Conservation (phyloP, 768 basidiomycete genomes). For the Cystofilobasidium ferigula region DNA sequence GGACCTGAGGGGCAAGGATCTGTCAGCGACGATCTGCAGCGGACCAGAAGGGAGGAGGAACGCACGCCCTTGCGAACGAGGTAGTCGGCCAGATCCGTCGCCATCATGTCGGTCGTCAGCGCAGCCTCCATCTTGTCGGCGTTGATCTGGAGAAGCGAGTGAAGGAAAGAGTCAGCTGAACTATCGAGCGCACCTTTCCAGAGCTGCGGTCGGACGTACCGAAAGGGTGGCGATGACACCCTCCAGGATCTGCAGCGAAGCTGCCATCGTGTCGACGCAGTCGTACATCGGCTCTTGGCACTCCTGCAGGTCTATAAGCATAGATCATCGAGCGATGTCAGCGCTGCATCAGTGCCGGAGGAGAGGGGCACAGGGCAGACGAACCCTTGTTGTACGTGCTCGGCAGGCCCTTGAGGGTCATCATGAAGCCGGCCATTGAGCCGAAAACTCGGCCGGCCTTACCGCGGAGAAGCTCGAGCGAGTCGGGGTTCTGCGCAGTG, state of each 20-base stretch:
- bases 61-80: slow-evolving; percentile 94
- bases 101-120: slow-evolving; percentile 92
- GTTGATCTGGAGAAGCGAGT: slow-evolving; percentile 52
- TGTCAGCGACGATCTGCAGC: neutral
- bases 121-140: slow-evolving; percentile 79
- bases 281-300: slow-evolving; percentile 98
- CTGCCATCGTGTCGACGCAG: slow-evolving; percentile 73
- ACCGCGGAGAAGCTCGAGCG: slow-evolving; percentile 84
- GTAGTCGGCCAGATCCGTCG: slow-evolving; percentile 97
- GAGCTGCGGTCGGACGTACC: slow-evolving; percentile 44
- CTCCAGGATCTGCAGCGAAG: slow-evolving; percentile 81
- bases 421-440: slow-evolving; percentile 92
- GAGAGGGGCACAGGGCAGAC: neutral
- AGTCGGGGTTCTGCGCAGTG: slow-evolving; percentile 46
- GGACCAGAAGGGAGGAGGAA: slow-evolving; percentile 26
- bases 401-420: slow-evolving; percentile 92
- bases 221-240: slow-evolving; percentile 85
- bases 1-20: slow-evolving; percentile 50
- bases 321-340: neutral
- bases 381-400: slow-evolving; percentile 92
- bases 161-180: neutral
- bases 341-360: neutral
- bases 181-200: no score
- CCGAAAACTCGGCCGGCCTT: slow-evolving; percentile 93
- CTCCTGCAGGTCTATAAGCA: slow-evolving; percentile 68